Base-by-base conservation (phyloP, 441 rosid genomes). In the Erodium trifolium region DNA sequence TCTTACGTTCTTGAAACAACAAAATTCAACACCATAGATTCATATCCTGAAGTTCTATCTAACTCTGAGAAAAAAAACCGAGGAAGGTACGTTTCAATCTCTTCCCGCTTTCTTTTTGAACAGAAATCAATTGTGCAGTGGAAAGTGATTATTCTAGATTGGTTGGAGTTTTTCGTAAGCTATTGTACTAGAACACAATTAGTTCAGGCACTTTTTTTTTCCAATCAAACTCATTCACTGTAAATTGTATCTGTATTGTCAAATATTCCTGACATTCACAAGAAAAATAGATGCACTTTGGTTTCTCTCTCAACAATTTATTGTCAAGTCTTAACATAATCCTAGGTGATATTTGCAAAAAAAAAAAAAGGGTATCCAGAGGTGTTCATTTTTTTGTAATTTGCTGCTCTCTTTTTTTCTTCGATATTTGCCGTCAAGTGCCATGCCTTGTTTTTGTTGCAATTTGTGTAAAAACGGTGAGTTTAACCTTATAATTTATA, bases 1-100 rank as follows among this genome's bases (percentile, higher is more conserved):
- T 90, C 51, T 75, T 80, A 73, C 94, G 72, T 12, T 66, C 79
- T 73, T 93, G 82, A 82, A 66, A 65, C 65, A 73, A 45, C 51
- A 49, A 49, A 14, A 45, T 45, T 45, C 51, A 45, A 12, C 51
- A 12, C 0, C n/a, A 51, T 12, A 45, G n/a, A 45, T 45, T 45
- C n/a, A 12, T 11, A 45, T 45, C n/a, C 4, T 45, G 51, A 45
- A 45, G 51, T 10, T 45, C 51, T 45, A n/a, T 49, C 55, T 13
- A 49, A 2, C 11, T 17, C 16, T 13, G 55, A 13, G 2, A n/a
- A n/a, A 41, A 41, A 49, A 49, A 49, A n/a, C 3, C 16, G 67
- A 55, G 62, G 23, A 16, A 17, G 62, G 23, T 23, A 19, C 3
- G 64, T 9, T 60, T 60, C 64, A 19, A 60, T 60, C 2, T 55